Percentiles rank a stretch among this genome's conserved stretches.
Evolutionary conservation across 306 rosid species (phyloP).

Genomic region (Vigna reflexopilosa): DNA sequence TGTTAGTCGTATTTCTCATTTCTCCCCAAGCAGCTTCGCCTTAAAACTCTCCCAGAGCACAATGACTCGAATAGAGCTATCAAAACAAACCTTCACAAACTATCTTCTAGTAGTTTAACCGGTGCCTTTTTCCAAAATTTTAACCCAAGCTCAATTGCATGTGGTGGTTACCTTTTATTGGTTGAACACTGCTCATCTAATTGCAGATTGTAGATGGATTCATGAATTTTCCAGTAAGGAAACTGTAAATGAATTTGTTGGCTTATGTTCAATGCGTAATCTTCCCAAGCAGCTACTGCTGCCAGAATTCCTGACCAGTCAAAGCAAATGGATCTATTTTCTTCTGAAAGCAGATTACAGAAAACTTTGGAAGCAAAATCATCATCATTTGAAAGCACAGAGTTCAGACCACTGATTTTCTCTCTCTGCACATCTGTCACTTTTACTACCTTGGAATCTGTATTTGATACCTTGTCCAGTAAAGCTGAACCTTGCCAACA

Average conservation of each 20-base stretch:
- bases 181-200: slow-evolving; percentile 30
- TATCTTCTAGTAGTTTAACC: slow-evolving; percentile 4
- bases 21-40: neutral
- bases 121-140: neutral
- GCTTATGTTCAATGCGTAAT: slow-evolving; percentile 52
- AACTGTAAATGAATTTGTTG: slow-evolving; percentile 57
- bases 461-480: slow-evolving; percentile 36
- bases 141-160: slow-evolving; percentile 1
- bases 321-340: slow-evolving; percentile 39
- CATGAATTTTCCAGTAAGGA: slow-evolving; percentile 68
- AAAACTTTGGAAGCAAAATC: slow-evolving; percentile 55
- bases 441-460: slow-evolving; percentile 47
- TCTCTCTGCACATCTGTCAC: slow-evolving; percentile 53
- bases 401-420: slow-evolving; percentile 51
- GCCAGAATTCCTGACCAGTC: slow-evolving; percentile 60
- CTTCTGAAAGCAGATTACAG: slow-evolving; percentile 31
- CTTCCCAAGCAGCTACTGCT: slow-evolving; percentile 62
- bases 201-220: slow-evolving; percentile 65
- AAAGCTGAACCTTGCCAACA: slow-evolving; percentile 66
- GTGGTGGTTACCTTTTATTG: slow-evolving; percentile 3
- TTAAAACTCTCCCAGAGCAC: neutral
- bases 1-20: slow-evolving; percentile 5
- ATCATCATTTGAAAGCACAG: slow-evolving; percentile 56
- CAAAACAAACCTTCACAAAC: slow-evolving; percentile 7
- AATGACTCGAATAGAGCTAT: neutral